A percentile compares a stretch with the other conserved stretches of the same genome.
Evolutionary conservation across 768 basidiomycete species (phyloP).

Genomic region (Termitomyces heimii): DNA sequence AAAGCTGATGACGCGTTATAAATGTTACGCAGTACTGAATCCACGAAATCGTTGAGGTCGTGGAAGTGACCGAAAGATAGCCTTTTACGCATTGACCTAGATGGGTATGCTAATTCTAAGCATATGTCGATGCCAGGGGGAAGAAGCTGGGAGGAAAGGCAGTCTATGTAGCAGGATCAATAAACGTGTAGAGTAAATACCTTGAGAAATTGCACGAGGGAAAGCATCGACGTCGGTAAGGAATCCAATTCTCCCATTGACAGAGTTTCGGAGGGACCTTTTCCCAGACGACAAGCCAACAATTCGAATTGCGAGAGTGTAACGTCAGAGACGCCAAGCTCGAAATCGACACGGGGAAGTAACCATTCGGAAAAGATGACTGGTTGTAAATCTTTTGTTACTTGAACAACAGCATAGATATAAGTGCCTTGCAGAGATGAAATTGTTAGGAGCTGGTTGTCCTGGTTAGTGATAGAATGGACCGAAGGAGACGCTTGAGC

Average conservation of each 20-base stretch:
- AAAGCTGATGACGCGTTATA: constrained; percentile 57
- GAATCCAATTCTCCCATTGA: constrained; percentile 38
- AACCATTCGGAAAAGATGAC: constrained; percentile 76
- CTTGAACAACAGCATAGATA: constrained; percentile 81
- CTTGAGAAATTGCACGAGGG: constrained; percentile 71
- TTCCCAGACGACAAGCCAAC: constrained; percentile 50
- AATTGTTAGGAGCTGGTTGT: constrained; percentile 62
- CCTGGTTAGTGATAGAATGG: constrained; percentile 39
- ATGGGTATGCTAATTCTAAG: constrained; percentile 78
- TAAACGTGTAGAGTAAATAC: constrained; percentile 29
- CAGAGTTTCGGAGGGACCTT: constrained; percentile 23
- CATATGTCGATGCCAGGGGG: constrained; percentile 66
- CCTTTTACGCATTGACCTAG: constrained; percentile 37
- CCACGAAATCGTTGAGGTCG: constrained; percentile 78
- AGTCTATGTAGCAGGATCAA: neutral
- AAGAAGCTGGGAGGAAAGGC: constrained; percentile 37
- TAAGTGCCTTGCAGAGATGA: constrained; percentile 91
- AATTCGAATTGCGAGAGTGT: constrained; percentile 74
- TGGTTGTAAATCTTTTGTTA: constrained; percentile 88
- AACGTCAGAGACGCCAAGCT: constrained; percentile 80
- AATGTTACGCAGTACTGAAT: constrained; percentile 79
- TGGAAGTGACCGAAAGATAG: constrained; percentile 44
- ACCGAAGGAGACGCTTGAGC: constrained; percentile 70
- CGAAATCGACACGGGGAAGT: constrained; percentile 66
- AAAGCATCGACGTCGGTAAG: constrained; percentile 53